These are phyloP conservation scores for Bipolaris gigantea DNA, from an alignment of 2,329 filamentous ascomycete species.

Conservation along the genomic window DNA sequence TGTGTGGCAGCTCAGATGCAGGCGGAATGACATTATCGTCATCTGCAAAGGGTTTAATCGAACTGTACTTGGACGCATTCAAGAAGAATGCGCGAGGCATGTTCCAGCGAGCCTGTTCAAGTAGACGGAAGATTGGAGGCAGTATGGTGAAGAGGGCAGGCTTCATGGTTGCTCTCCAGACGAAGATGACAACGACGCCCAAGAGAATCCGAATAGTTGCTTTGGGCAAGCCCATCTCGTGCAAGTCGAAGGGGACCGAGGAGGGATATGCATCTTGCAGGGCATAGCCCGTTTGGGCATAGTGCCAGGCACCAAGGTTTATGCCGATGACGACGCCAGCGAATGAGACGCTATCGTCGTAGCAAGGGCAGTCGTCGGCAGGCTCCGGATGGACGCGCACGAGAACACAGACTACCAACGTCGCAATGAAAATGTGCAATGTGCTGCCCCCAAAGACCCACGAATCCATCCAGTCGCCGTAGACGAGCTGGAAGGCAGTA, in stretches of 20 bases:
- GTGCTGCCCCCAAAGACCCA: slow-evolving; percentile 63
- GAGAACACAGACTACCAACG: slow-evolving; percentile 69
- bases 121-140: slow-evolving; percentile 82
- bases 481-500: slow-evolving; percentile 58
- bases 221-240: slow-evolving; percentile 66
- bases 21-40: slow-evolving; percentile 88
- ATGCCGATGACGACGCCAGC: slow-evolving; percentile 85
- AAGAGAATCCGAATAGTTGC: slow-evolving; percentile 70
- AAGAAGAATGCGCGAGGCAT: slow-evolving; percentile 90
- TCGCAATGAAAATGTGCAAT: slow-evolving; percentile 64
- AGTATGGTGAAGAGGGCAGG: slow-evolving; percentile 74
- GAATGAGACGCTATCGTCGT: slow-evolving; percentile 94
- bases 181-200: slow-evolving; percentile 81
- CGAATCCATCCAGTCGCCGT: slow-evolving; percentile 64
- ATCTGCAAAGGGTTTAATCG: slow-evolving; percentile 71
- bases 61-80: slow-evolving; percentile 85
- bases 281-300: slow-evolving; percentile 60
- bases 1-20: slow-evolving; percentile 81
- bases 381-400: slow-evolving; percentile 93
- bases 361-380: slow-evolving; percentile 94
- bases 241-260: slow-evolving; percentile 66
- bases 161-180: slow-evolving; percentile 90
- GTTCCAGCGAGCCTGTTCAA: slow-evolving; percentile 77
- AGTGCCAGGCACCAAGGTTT: slow-evolving; percentile 83
- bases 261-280: slow-evolving; percentile 58